Evolutionary conservation across 2,329 filamentous ascomycete species (phyloP), one percentile per base, ranked within the genome.

Genomic region (Aspergillus phoenicis): DNA sequence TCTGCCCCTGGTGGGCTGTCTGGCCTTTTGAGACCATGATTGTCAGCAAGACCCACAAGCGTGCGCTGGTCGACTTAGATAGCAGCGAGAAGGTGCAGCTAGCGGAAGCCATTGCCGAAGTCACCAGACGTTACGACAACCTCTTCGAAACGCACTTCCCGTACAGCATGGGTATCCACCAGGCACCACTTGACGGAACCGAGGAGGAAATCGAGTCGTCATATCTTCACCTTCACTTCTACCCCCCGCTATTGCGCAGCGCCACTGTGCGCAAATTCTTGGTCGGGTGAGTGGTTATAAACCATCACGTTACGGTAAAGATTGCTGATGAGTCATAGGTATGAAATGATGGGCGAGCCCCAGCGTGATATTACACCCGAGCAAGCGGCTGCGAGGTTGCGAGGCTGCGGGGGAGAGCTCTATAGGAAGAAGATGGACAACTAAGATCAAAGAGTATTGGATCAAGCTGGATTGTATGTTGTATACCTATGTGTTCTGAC

Each of bases 1-100:
- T 98, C 15, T 97, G 93, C 71, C 95, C 95, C 0, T 99, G 95
- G 93, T 99, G 95, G 95, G 95, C 92, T 0, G 85, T 92, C 17
- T 99, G 95, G 95, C 95, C 95, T 0, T 99, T 97, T 64, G 95
- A 99, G 81, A 90, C 94, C 51, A 90, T 99, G 82, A 85, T 99
- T 62, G 83, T 97, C 30, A 87, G 91, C 63, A 96, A 92, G 80
- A 83, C 87, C 63, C 93, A 97, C 75, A 89, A 93, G 67, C 87
- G 93, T 45, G 90, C 90, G 1, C 83, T 99, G 49, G 88, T 97
- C 15, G 94, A 99, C 74, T 83, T 99, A 39, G 85, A 84, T 53
- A 83, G 84, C 8, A 78, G 83, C 26, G 94, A 98, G 78, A 87
- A 88, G 66, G 74, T 84, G 22, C 83, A 88, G 53, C 86, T 98